Percentiles rank a stretch among this genome's conserved stretches.
These are phyloP conservation scores for Chenopodium quinoa DNA, from an alignment of 148 eudicot species.

Conservation along the genomic window DNA sequence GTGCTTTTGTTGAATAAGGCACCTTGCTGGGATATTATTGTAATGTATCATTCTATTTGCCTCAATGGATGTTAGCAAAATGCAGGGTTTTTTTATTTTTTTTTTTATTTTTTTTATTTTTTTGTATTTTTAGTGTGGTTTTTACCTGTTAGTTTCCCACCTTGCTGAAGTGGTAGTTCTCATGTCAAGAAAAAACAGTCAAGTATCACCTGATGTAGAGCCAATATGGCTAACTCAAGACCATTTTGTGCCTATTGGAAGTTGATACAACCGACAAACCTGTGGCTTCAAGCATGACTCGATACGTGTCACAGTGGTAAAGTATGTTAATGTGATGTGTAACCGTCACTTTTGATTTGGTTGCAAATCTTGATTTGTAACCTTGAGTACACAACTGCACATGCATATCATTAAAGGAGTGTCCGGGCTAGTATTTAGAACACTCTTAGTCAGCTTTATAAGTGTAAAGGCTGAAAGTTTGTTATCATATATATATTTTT, in stretches of 20 bases:
- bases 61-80: too few species aligned
- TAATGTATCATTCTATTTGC: neutral
- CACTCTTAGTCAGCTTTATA: neutral
- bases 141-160: too few species aligned
- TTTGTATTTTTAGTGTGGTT: too few species aligned
- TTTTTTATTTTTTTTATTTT: too few species aligned
- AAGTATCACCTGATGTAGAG: neutral
- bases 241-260: neutral
- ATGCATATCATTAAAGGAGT: neutral
- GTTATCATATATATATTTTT: neutral
- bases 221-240: neutral
- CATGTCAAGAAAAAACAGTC: neutral
- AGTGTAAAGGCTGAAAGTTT: neutral
- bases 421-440: neutral
- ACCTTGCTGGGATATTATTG: neutral
- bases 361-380: neutral
- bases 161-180: neutral
- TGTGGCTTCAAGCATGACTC: neutral
- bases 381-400: neutral
- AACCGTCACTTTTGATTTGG: neutral
- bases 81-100: too few species aligned
- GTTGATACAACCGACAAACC: neutral
- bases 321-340: neutral
- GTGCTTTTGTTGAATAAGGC: neutral
- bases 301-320: neutral